These are phyloP conservation scores for Russula emetica DNA, from an alignment of 768 basidiomycete species.

Conservation along the genomic window DNA sequence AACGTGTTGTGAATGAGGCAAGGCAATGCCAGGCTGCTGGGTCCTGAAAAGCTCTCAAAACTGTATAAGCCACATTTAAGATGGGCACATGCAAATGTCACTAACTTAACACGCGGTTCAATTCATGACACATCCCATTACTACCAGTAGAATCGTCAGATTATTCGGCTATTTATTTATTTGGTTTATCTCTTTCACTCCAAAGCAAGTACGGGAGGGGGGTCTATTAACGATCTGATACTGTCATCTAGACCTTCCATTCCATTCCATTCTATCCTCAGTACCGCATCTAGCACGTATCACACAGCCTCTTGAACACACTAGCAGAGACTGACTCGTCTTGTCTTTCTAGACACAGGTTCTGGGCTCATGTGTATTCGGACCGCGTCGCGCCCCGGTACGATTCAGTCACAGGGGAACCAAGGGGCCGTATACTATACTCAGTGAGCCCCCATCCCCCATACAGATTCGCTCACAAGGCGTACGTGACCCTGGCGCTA, in stretches of 20 bases:
- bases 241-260: constrained; percentile 1
- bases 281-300: constrained; percentile 10
- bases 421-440: background rate
- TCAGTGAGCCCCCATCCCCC: background rate
- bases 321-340: background rate
- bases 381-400: constrained; percentile 1
- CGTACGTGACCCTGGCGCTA: constrained; percentile 10
- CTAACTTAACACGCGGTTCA: constrained; percentile 19
- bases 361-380: background rate
- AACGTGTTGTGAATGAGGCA: constrained; percentile 27
- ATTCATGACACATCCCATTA: constrained; percentile 17
- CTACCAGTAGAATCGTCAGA: constrained; percentile 14
- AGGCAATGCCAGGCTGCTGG: constrained; percentile 17
- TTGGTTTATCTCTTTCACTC: background rate
- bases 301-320: background rate
- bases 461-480: constrained; percentile 3
- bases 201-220: constrained; percentile 16
- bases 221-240: constrained; percentile 17
- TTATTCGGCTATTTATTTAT: constrained; percentile 7
- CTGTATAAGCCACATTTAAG: constrained; percentile 19
- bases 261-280: background rate
- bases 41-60: background rate
- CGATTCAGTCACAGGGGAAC: background rate
- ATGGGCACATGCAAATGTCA: constrained; percentile 14
- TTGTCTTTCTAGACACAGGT: background rate